phyloP scores from a whole-genome alignment of 2,329 filamentous ascomycete species.

The Tolypocladium cylindrosporum region DNA sequence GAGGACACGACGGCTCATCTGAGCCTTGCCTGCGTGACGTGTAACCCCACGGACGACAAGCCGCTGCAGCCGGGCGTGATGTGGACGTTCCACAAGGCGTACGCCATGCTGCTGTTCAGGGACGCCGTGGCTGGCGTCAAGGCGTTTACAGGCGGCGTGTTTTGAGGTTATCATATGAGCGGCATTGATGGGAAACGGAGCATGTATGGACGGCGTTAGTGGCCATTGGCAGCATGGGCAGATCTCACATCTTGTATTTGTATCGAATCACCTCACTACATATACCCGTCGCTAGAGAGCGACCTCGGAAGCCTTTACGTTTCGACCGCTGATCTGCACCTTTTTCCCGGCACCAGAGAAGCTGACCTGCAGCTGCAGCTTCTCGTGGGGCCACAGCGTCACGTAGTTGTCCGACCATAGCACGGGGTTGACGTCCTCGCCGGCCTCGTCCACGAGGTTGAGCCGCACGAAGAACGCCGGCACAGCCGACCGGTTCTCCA shows the following conservation, averaged over 20 bases:
- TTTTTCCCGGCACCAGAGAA: conserved; percentile 5
- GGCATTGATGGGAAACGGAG: too few species aligned
- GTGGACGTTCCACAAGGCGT: conserved; percentile 13
- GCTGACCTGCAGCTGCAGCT: conserved; percentile 16
- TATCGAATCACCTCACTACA: not conserved
- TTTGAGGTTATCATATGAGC: not conserved
- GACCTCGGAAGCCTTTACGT: conserved; percentile 4
- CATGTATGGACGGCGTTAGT: not conserved
- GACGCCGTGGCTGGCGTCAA: conserved; percentile 9
- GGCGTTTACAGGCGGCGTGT: not conserved
- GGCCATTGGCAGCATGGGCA: not conserved
- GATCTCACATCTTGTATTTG: not conserved
- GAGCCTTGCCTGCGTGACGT: conserved; percentile 12
- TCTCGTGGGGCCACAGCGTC: conserved; percentile 48
- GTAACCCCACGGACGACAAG: conserved; percentile 14
- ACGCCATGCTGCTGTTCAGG: conserved; percentile 15
- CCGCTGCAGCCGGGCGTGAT: conserved; percentile 5
- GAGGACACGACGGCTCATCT: conserved; percentile 7
- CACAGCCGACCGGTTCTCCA: conserved; percentile 40
- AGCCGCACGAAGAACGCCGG: conserved; percentile 50
- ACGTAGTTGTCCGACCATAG: conserved; percentile 55
- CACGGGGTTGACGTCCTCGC: conserved; percentile 38
- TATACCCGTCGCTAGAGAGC: not conserved
- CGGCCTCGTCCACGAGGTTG: conserved; percentile 32
- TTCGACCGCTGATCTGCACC: conserved; percentile 7